These are phyloP conservation scores for Aphanomyces cochlioides DNA, from an alignment of 352 stramenopile genomes.

Conservation along the genomic window DNA sequence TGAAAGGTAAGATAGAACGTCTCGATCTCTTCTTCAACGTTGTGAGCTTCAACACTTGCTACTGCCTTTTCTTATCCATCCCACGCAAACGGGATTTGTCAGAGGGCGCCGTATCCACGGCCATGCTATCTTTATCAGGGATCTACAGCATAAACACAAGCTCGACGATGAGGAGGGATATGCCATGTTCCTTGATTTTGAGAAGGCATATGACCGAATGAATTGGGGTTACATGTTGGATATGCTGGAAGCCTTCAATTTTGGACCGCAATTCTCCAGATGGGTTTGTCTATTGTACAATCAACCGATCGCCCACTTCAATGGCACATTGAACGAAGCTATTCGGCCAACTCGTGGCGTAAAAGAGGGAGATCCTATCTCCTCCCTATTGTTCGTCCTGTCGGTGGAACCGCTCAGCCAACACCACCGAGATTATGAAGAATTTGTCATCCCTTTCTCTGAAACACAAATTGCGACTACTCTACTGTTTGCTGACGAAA, in stretches of 20 bases:
- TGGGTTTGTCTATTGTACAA: slow-evolving; percentile 13
- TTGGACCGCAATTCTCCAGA: background rate
- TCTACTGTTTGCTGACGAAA: background rate
- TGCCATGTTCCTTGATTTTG: slow-evolving; percentile 3
- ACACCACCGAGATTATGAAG: background rate
- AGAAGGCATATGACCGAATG: slow-evolving; percentile 22
- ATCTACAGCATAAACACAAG: slow-evolving; percentile 7
- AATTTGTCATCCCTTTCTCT: background rate
- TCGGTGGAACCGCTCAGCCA: slow-evolving; percentile 11
- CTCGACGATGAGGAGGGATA: slow-evolving; percentile 11
- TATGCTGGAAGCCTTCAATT: background rate
- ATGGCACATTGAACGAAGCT: background rate
- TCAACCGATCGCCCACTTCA: background rate
- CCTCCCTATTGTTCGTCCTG: slow-evolving; percentile 7
- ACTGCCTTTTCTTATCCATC: slow-evolving; percentile 3
- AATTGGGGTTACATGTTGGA: slow-evolving; percentile 4
- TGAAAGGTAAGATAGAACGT: too few species aligned
- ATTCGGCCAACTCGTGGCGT: background rate
- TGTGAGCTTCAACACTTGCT: too few species aligned
- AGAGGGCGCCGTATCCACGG: background rate
- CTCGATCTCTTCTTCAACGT: too few species aligned
- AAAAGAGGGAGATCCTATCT: slow-evolving; percentile 16
- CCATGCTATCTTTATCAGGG: background rate
- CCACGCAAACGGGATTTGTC: slow-evolving; percentile 14
- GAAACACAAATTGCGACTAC: background rate